These are phyloP conservation scores for Magnolia kwangsiensis DNA, from an alignment of 164 flowering plant genomes.

Conservation along the genomic window DNA sequence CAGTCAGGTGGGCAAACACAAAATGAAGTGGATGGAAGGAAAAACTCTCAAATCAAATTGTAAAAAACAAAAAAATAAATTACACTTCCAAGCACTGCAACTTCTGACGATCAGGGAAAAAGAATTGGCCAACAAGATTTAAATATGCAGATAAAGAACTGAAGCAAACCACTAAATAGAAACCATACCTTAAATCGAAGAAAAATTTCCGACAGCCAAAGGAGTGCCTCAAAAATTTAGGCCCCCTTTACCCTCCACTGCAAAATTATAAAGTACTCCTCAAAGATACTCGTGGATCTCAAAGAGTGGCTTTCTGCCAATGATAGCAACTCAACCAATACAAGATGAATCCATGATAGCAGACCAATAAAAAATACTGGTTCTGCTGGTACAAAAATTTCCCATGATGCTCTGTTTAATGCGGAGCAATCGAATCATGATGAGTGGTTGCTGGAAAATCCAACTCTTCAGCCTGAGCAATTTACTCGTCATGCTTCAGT, in stretches of 20 bases:
- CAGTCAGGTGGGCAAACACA: no score
- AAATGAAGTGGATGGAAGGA: not conserved
- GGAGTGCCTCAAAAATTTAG: constrained; percentile 35
- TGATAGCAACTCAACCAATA: constrained; percentile 12
- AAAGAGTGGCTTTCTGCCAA: constrained; percentile 9
- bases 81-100: constrained; percentile 21
- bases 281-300: constrained; percentile 7
- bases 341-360: not conserved
- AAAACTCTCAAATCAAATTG: constrained; percentile 6
- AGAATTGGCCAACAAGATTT: constrained; percentile 22
- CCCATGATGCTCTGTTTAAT: constrained; percentile 6
- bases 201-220: constrained; percentile 17
- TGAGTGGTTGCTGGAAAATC: constrained; percentile 1
- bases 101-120: constrained; percentile 17
- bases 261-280: constrained; percentile 7
- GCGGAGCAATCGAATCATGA: not conserved
- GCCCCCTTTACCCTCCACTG: constrained; percentile 24
- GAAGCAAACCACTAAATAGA: constrained; percentile 11
- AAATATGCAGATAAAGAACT: constrained; percentile 15
- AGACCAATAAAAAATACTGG: constrained; percentile 10
- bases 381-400: constrained; percentile 17
- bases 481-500: constrained; percentile 5
- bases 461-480: not conserved
- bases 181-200: constrained; percentile 26
- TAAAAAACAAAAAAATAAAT: constrained; percentile 1